Conservation (phyloP, 1,284 basidiomycete species). For the Apiotrichum veenhuisii region DNA sequence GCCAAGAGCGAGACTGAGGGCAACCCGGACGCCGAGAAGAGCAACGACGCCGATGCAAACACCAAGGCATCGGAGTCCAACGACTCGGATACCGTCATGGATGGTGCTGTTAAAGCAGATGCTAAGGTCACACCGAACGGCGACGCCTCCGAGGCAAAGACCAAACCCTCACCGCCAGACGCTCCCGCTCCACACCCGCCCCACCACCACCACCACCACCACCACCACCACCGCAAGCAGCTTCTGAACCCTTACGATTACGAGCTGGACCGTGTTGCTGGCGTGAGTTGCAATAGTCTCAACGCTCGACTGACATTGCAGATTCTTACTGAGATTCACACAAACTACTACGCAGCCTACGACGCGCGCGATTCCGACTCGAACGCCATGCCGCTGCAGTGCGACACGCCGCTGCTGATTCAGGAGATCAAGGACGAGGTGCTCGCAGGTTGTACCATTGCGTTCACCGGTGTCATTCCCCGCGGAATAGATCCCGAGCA, state of each 20-base stretch:
- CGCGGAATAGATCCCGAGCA: conserved; percentile 70
- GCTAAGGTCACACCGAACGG: neutral
- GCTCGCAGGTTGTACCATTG: conserved; percentile 69
- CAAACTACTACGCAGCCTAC: conserved; percentile 61
- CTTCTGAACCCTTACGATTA: conserved; percentile 80
- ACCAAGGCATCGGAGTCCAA: neutral
- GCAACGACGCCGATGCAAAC: neutral
- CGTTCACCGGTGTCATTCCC: conserved; percentile 92
- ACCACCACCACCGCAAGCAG: conserved; percentile 44
- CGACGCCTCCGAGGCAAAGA: conserved; percentile 10
- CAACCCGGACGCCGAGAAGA: conserved; percentile 37
- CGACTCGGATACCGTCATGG: too few species aligned
- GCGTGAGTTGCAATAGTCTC: conserved; percentile 53
- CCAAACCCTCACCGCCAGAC: neutral
- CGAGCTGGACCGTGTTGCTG: conserved; percentile 74
- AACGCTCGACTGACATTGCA: conserved; percentile 35
- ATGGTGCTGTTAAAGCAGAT: too few species aligned
- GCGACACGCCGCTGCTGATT: conserved; percentile 52
- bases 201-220: conserved; percentile 6
- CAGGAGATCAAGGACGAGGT: conserved; percentile 71
- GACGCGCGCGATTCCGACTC: conserved; percentile 12
- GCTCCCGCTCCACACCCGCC: neutral
- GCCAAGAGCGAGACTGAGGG: conserved; percentile 46
- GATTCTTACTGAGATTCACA: conserved; percentile 74
- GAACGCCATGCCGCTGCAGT: conserved; percentile 20